phyloP scores from a whole-genome alignment of 75 land plant species.

The Pinus tabuliformis region DNA sequence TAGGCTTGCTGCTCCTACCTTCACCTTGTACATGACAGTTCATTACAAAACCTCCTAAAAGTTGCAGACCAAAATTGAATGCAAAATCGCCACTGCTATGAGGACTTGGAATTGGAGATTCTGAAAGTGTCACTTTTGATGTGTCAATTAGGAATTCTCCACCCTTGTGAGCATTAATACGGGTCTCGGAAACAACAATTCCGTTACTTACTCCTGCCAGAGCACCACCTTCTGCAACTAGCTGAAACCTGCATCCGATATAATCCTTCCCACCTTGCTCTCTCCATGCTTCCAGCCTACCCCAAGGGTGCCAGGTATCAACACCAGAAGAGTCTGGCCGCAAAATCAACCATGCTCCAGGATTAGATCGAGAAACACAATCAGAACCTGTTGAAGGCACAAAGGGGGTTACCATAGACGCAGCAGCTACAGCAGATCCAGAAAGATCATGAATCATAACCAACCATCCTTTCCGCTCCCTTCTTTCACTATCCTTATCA shows the following conservation, averaged over 20 bases:
- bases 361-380: constrained; percentile 85
- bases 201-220: constrained; percentile 52
- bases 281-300: constrained; percentile 51
- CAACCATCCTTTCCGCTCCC: constrained; percentile 94
- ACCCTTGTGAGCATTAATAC: constrained; percentile 62
- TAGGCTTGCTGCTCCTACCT: constrained; percentile 41
- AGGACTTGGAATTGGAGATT: constrained; percentile 58
- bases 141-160: constrained; percentile 86
- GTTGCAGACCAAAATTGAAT: constrained; percentile 24
- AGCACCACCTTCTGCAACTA: constrained; percentile 47
- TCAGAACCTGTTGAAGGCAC: constrained; percentile 89
- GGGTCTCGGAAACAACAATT: constrained; percentile 59
- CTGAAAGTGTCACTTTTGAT: constrained; percentile 35
- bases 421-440: constrained; percentile 91
- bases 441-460: constrained; percentile 91
- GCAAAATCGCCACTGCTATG: constrained; percentile 63
- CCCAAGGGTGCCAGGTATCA: constrained; percentile 46
- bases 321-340: constrained; percentile 43
- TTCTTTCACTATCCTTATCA: constrained; percentile 46
- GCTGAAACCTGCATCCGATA: constrained; percentile 50
- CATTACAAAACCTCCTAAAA: constrained; percentile 31
- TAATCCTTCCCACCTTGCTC: constrained; percentile 67
- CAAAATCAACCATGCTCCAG: constrained; percentile 95
- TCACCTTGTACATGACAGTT: constrained; percentile 44
- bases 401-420: constrained; percentile 97